Conservation (phyloP, 441 rosid species). For the Pelargonium cotyledonis region DNA sequence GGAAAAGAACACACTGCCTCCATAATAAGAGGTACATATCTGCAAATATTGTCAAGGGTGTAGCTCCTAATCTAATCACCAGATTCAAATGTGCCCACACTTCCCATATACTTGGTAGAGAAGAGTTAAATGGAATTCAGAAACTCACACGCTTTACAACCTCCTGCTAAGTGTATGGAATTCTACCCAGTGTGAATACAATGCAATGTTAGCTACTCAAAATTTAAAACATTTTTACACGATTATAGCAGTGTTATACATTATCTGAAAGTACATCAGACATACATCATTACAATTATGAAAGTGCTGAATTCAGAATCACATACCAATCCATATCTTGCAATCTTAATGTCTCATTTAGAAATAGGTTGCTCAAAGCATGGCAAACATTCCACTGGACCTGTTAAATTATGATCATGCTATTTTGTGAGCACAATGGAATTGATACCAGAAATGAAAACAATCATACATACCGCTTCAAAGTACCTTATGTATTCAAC, state of each 20-base stretch:
- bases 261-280: neutral
- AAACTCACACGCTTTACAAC: neutral
- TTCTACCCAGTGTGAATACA: neutral
- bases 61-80: neutral
- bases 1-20: no score
- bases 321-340: constrained; percentile 82
- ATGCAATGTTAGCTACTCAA: neutral
- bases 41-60: no score
- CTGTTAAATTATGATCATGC: constrained; percentile 35
- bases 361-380: constrained; percentile 76
- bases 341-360: constrained; percentile 63
- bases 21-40: no score
- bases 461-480: neutral
- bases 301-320: constrained; percentile 19
- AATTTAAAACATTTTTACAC: neutral
- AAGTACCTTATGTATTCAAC: neutral
- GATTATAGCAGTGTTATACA: neutral
- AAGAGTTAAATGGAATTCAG: neutral
- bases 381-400: constrained; percentile 97
- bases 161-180: neutral
- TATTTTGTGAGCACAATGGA: constrained; percentile 20
- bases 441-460: constrained; percentile 5
- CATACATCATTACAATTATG: constrained; percentile 16
- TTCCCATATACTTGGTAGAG: neutral
- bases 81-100: neutral